These are phyloP conservation scores for Hypsizygus marmoreus DNA, from an alignment of 768 basidiomycete genomes.

Conservation along the genomic window DNA sequence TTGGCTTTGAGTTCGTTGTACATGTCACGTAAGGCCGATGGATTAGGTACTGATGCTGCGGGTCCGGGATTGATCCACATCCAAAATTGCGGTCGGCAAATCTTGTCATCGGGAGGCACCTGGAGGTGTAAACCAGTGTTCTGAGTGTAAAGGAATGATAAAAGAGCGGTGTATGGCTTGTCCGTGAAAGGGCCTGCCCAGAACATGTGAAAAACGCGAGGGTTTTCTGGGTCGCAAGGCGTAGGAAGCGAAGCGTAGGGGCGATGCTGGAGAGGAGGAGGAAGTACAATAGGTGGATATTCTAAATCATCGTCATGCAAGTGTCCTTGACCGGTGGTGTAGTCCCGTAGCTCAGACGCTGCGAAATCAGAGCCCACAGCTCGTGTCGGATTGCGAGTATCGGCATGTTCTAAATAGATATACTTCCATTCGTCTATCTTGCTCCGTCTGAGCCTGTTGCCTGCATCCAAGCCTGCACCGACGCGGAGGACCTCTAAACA, in stretches of 20 bases:
- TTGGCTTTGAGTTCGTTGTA: constrained; percentile 76
- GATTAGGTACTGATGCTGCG: constrained; percentile 86
- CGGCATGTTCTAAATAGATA: constrained; percentile 71
- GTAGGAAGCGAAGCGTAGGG: constrained; percentile 57
- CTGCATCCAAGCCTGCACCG: constrained; percentile 86
- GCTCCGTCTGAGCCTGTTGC: constrained; percentile 70
- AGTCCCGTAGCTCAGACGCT: constrained; percentile 31
- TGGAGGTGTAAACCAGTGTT: constrained; percentile 81
- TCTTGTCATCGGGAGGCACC: constrained; percentile 44
- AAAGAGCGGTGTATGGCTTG: constrained; percentile 93
- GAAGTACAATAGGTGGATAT: constrained; percentile 45
- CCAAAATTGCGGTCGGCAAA: constrained; percentile 93
- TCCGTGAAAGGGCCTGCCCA: constrained; percentile 99
- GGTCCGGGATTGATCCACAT: constrained; percentile 99
- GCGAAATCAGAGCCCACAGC: constrained; percentile 9
- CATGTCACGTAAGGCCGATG: constrained; percentile 81
- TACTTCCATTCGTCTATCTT: constrained; percentile 86
- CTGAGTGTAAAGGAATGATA: constrained; percentile 96
- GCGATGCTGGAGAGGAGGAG: constrained; percentile 51
- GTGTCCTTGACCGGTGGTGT: constrained; percentile 57
- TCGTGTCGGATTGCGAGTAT: constrained; percentile 26
- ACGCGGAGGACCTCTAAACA: constrained; percentile 94
- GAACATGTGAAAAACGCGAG: constrained; percentile 96
- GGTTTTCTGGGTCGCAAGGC: constrained; percentile 83
- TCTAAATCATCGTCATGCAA: constrained; percentile 69